Evolutionary conservation across 2,329 filamentous ascomycete genomes (phyloP).

Genomic region (Xylariaceae sp.): DNA sequence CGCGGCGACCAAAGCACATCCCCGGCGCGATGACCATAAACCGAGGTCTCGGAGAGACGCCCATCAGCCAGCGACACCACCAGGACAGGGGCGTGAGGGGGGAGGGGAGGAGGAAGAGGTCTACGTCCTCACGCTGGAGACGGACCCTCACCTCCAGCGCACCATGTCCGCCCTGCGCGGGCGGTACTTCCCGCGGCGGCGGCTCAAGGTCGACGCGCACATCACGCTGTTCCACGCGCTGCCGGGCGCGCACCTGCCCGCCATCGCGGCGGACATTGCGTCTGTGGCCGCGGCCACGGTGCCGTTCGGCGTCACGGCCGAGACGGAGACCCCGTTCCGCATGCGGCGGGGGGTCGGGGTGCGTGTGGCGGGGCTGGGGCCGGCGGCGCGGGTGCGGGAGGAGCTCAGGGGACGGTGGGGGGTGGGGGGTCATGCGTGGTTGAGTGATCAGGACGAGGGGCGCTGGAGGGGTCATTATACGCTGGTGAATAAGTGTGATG

Average conservation of each 20-base stretch:
- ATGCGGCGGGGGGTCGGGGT: conserved; percentile 10
- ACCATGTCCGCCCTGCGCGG: conserved; percentile 11
- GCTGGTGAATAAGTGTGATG: conserved; percentile 13
- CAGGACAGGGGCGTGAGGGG: too few species aligned
- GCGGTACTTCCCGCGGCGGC: conserved; percentile 9
- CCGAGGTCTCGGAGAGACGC: too few species aligned
- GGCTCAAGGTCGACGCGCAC: conserved; percentile 15
- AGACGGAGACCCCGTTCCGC: conserved; percentile 3
- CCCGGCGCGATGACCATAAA: too few species aligned
- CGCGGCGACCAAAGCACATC: too few species aligned
- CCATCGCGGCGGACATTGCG: conserved; percentile 5
- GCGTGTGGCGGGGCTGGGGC: conserved; percentile 6
- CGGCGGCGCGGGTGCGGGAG: conserved; percentile 2
- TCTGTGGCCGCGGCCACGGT: not conserved
- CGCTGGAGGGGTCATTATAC: conserved; percentile 15
- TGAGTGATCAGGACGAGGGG: conserved; percentile 4
- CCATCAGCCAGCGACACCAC: too few species aligned
- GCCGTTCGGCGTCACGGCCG: conserved; percentile 5
- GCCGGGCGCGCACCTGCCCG: conserved; percentile 7
- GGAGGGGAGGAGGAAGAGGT: not conserved
- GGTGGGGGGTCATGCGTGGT: not conserved
- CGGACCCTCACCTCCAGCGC: conserved; percentile 6
- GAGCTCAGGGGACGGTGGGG: conserved; percentile 7
- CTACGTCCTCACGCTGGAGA: conserved; percentile 12
- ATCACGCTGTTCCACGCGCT: conserved; percentile 18